phyloP scores from a whole-genome alignment of 2,329 filamentous ascomycete species.

The Penicillium sp. region DNA sequence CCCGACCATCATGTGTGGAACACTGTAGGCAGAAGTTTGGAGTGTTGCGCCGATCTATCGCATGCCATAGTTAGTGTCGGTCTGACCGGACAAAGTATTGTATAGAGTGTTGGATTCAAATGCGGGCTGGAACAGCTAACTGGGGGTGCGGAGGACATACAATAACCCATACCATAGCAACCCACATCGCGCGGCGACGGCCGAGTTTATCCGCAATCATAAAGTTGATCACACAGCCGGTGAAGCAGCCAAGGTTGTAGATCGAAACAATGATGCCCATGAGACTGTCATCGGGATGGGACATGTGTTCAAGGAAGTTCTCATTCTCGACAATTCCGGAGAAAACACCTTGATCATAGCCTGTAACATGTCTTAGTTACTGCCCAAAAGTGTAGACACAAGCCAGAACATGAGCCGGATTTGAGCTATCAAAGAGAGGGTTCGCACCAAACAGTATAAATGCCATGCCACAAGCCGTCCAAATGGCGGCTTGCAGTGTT shows the following conservation, averaged over 20 bases:
- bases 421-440: not conserved
- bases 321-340: constrained; percentile 53
- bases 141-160: constrained; percentile 18
- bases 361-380: constrained; percentile 25
- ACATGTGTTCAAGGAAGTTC: constrained; percentile 50
- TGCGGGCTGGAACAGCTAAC: not conserved
- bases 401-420: too few species aligned
- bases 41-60: constrained; percentile 39
- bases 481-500: constrained; percentile 29
- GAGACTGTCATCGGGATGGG: constrained; percentile 42
- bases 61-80: not conserved
- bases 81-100: not conserved
- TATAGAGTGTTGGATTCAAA: not conserved
- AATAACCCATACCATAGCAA: constrained; percentile 42
- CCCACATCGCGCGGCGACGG: constrained; percentile 38
- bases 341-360: constrained; percentile 58
- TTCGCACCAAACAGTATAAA: constrained; percentile 33
- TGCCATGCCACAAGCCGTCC: constrained; percentile 28
- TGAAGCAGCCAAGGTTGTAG: constrained; percentile 51
- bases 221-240: constrained; percentile 41
- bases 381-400: too few species aligned
- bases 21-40: constrained; percentile 38
- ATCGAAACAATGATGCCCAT: constrained; percentile 51
- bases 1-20: constrained; percentile 47
- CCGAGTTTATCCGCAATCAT: constrained; percentile 38